Evolutionary conservation across 768 basidiomycete species (phyloP), one percentile per base, ranked within the genome.

Genomic region (Pholiota conissans): DNA sequence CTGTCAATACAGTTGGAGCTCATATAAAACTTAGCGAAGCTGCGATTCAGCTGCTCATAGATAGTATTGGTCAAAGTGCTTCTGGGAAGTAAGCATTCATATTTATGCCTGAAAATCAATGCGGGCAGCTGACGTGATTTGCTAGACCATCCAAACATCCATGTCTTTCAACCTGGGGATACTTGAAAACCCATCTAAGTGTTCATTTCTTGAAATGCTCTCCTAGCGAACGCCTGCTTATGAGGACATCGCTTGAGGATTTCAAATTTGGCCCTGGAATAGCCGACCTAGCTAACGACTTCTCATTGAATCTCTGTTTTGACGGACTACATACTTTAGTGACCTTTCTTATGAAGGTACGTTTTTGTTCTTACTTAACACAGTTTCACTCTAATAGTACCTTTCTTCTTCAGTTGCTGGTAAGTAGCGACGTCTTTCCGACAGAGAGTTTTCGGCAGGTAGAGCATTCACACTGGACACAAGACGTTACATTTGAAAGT

Each of bases 381-480:
- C 8, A 24, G 7, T 3, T 27, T 14, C 5, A 28, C 18, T 7
- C 28, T 30, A 13, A 45, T 27, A 7, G 39, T 20, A 22, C 28
- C n/a, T 16, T 30, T 42, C 11, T 11, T 11, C 30, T 55, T 45
- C 18, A 45, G 45, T 22, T 42, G 3, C 27, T 52, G 5, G 24
- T 29, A 35, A 10, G 16, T 26, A 37, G 46, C 5, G 35, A 30
- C 10, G 47, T 10, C 3, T 32, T 34, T 26, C 45, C 48, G 11
- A 55, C 50, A 28, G 49, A 40, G 27, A 48, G 49, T 16, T 57
- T 57, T 37, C 55, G 57, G 27, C 56, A 60, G 9, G 57, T 59
- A 16, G 62, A 63, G 20, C 62, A 63, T 18, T 63, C 62, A 22
- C 59, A 60, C 32, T 63, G 62, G 62, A 54, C 56, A 0, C 56